These are phyloP conservation scores for Colletotrichum echinochloae DNA, from an alignment of 2,329 filamentous ascomycete species.

Conservation along the genomic window DNA sequence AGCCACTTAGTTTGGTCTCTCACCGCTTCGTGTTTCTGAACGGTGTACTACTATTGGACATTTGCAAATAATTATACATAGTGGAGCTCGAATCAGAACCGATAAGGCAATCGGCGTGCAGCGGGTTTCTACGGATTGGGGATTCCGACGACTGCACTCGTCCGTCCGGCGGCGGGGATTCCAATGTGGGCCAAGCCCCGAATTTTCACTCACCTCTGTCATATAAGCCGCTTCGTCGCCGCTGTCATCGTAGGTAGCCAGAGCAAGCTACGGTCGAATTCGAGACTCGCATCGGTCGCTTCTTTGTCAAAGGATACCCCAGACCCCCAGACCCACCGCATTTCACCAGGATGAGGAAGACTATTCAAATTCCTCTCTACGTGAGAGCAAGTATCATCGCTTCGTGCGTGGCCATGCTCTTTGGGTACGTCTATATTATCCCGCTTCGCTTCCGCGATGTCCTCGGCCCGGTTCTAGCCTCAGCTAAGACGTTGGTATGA, in stretches of 20 bases:
- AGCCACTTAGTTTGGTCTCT: neutral
- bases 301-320: neutral
- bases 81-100: neutral
- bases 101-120: neutral
- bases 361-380: conserved; percentile 44
- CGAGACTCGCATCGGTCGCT: neutral
- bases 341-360: neutral
- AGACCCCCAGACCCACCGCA: neutral
- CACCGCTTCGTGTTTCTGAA: neutral
- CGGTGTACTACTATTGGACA: neutral
- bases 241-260: neutral
- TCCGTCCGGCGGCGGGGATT: neutral
- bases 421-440: conserved; percentile 45
- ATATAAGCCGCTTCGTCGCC: neutral
- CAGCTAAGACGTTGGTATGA: conserved; percentile 2
- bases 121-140: neutral
- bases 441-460: neutral
- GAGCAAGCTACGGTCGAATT: neutral
- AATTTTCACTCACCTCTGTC: neutral
- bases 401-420: conserved; percentile 49
- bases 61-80: neutral
- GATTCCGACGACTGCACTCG: neutral
- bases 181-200: neutral
- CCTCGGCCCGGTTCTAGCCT: neutral
- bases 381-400: conserved; percentile 47